These are phyloP conservation scores for Pseudotulostoma volvatum DNA, from an alignment of 495 filamentous ascomycete genomes.

Conservation along the genomic window DNA sequence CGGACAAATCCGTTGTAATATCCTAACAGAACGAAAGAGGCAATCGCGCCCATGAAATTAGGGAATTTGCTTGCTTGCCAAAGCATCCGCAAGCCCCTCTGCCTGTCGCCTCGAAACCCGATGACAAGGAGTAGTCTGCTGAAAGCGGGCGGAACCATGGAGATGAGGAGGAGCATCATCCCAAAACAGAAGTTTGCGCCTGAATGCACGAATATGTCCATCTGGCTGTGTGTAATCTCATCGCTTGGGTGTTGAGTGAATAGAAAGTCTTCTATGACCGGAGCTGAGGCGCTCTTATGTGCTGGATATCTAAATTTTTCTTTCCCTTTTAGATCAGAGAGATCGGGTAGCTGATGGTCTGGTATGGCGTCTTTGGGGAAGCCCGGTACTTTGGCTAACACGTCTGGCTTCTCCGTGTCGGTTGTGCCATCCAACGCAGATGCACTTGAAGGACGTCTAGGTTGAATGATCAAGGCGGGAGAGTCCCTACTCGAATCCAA, in stretches of 20 bases:
- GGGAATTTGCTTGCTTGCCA: slow-evolving; percentile 82
- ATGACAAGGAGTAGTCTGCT: slow-evolving; percentile 69
- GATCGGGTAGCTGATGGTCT: slow-evolving; percentile 10
- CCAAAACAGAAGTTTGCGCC: slow-evolving; percentile 83
- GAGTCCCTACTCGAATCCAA: neutral
- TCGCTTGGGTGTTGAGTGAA: slow-evolving; percentile 31
- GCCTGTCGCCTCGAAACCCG: slow-evolving; percentile 82
- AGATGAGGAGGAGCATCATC: slow-evolving; percentile 65
- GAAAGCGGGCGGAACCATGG: slow-evolving; percentile 83
- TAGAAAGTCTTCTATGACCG: slow-evolving; percentile 15
- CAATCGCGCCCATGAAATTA: slow-evolving; percentile 84
- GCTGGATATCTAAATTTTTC: slow-evolving; percentile 4
- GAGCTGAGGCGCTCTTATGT: slow-evolving; percentile 10
- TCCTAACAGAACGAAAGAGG: slow-evolving; percentile 60
- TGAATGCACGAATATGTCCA: slow-evolving; percentile 78
- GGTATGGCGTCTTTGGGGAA: neutral
- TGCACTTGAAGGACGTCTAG: neutral
- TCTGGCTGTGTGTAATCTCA: slow-evolving; percentile 41
- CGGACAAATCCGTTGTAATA: slow-evolving; percentile 80
- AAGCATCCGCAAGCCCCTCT: slow-evolving; percentile 65
- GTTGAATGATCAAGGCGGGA: neutral
- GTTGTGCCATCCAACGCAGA: neutral
- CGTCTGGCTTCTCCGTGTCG: too few relatives aligned
- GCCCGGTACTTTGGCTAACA: too few relatives aligned
- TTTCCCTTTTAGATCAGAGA: slow-evolving; percentile 19